These are phyloP conservation scores for Ocimum tenuiflorum DNA, from an alignment of 257 asterid species.

Conservation along the genomic window DNA sequence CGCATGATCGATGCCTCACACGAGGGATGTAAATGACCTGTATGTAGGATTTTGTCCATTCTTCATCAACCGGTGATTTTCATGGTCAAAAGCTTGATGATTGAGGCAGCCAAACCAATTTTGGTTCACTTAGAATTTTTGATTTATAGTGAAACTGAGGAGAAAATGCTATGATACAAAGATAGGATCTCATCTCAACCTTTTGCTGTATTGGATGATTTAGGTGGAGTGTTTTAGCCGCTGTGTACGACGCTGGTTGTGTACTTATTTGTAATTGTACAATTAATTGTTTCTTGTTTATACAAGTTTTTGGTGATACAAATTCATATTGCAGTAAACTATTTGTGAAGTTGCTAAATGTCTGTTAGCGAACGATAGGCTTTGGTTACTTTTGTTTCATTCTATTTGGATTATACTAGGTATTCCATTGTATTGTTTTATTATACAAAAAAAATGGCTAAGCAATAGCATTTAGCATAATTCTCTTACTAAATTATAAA, in stretches of 20 bases:
- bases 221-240: slow-evolving; percentile 8
- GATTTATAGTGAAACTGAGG: slow-evolving; percentile 3
- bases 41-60: slow-evolving; percentile 12
- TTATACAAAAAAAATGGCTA: too few species aligned
- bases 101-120: slow-evolving; percentile 1
- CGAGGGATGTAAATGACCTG: slow-evolving; percentile 17
- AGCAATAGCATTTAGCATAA: too few species aligned
- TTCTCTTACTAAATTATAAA: too few species aligned
- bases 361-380: not conserved
- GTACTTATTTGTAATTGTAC: slow-evolving; percentile 27
- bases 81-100: slow-evolving; percentile 15
- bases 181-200: not conserved
- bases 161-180: not conserved
- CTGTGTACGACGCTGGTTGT: slow-evolving; percentile 17
- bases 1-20: not conserved
- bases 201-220: too few species aligned
- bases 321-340: not conserved
- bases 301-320: slow-evolving; percentile 5
- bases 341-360: not conserved
- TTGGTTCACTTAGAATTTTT: slow-evolving; percentile 10
- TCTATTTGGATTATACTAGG: too few species aligned
- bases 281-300: slow-evolving; percentile 17
- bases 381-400: too few species aligned
- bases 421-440: too few species aligned
- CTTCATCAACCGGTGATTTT: slow-evolving; percentile 15